Evolutionary conservation across 768 basidiomycete genomes (phyloP), one percentile per base, ranked within the genome.

Genomic region (Tephrocybe sp.): DNA sequence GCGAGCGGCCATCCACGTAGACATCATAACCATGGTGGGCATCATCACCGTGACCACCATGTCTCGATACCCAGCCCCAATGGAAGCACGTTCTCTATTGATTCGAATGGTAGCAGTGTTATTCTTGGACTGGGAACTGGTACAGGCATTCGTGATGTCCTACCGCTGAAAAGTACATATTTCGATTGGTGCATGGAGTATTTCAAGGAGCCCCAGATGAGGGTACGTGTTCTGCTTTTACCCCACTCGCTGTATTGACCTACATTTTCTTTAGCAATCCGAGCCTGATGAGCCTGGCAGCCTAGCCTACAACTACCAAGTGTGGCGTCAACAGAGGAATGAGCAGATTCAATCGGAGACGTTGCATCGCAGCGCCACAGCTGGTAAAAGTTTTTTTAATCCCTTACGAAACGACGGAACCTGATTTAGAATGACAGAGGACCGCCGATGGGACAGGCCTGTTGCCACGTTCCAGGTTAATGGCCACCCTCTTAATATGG

Each of bases 141-240:
- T 19, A 73, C 80, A 9, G 88, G 88, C 8, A 86, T 94, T 48
- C 79, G 88, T 50, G 89, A 95, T 64, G 81, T 88, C 2, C 66
- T 98, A 54, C 97, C 97, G 0, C 67, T 99, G 60, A 92, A 91
- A 69, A 94, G 92, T 62, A 76, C 81, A 8, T 95, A 91, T 70
- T 99, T 87, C 62, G 95, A 97, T 61, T 97, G 93, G 91, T 93
- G 93, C 52, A 81, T 83, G 60, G 94, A 98, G 63, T 98, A 98
- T 64, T 99, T 97, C 73, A 93, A 88, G 54, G 94, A 97, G 64
- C 93, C 95, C 3, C 97, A 99, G 66, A 98, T 99, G 95, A 86
- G 92, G 76, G 94, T 95, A 64, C 60, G 83, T 34, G 15, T 15
- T n/a, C 8, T 34, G 5, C 58, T 4, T 12, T 27, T 50, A 43